These are phyloP conservation scores for Leccinum insolens DNA, from an alignment of 1,284 basidiomycete species.

Conservation along the genomic window DNA sequence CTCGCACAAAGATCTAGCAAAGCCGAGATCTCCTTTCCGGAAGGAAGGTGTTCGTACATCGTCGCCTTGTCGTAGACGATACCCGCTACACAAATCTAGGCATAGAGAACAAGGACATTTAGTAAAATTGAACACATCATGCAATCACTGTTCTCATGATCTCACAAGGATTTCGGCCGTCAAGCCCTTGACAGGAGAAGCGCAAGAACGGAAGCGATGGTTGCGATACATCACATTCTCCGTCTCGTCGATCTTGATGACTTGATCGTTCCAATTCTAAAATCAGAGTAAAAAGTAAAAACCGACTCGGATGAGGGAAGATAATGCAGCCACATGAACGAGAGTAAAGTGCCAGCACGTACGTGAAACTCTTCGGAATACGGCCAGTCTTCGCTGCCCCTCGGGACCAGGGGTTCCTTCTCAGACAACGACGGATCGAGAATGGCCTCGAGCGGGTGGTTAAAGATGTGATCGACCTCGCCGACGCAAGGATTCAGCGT, in stretches of 20 bases:
- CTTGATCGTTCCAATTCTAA: slow-evolving; percentile 54
- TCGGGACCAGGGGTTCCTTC: slow-evolving; percentile 51
- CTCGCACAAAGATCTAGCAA: slow-evolving; percentile 28
- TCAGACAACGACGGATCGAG: slow-evolving; percentile 58
- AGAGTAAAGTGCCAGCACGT: slow-evolving; percentile 14
- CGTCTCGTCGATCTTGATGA: slow-evolving; percentile 44
- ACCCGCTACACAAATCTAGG: slow-evolving; percentile 60
- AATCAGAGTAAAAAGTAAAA: background rate
- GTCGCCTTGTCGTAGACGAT: slow-evolving; percentile 55
- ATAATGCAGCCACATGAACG: background rate
- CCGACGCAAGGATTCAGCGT: slow-evolving; percentile 56
- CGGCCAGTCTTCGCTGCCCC: slow-evolving; percentile 75
- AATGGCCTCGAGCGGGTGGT: slow-evolving; percentile 72
- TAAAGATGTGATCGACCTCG: slow-evolving; percentile 82
- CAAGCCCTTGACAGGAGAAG: slow-evolving; percentile 80
- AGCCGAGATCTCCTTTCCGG: slow-evolving; percentile 24
- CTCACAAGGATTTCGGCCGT: slow-evolving; percentile 81
- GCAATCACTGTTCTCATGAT: background rate
- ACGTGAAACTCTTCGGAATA: slow-evolving; percentile 73
- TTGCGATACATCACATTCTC: slow-evolving; percentile 60
- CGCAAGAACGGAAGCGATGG: slow-evolving; percentile 75
- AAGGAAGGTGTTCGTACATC: slow-evolving; percentile 53
- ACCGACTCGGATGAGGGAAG: background rate
- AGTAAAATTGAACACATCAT: background rate
- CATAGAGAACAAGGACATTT: background rate